Conservation (phyloP, 2,329 filamentous ascomycete genomes). For the Microdochium nivale region DNA sequence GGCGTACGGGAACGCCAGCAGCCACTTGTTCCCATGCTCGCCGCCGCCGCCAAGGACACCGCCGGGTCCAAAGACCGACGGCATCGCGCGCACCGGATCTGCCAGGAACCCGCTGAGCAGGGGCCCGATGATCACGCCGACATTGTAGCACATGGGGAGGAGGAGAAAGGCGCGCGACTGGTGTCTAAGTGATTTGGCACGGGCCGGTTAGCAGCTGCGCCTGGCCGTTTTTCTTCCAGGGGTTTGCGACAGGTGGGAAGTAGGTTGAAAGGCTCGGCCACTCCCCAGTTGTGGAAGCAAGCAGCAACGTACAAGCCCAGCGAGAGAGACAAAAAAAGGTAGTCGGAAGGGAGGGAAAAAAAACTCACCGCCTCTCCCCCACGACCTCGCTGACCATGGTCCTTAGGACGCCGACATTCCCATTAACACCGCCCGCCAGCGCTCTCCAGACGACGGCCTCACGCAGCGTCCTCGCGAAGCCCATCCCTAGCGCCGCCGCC, state of each 20-base stretch:
- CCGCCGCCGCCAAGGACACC: constrained; percentile 28
- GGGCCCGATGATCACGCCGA: constrained; percentile 51
- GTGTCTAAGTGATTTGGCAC: constrained; percentile 20
- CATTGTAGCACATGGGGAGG: constrained; percentile 64
- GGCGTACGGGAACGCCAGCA: constrained; percentile 37
- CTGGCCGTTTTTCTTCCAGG: too few species aligned
- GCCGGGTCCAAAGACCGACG: constrained; percentile 34
- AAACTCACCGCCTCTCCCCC: constrained; percentile 29
- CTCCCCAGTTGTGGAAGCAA: too few species aligned
- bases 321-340: too few species aligned
- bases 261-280: too few species aligned
- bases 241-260: too few species aligned
- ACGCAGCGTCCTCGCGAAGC: constrained; percentile 56
- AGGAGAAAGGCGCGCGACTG: constrained; percentile 33
- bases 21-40: too few species aligned
- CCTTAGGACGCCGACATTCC: constrained; percentile 66
- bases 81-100: constrained; percentile 33
- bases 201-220: not conserved
- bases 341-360: too few species aligned
- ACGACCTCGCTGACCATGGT: constrained; percentile 50
- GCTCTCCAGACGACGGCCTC: constrained; percentile 55
- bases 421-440: constrained; percentile 60
- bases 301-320: too few species aligned
- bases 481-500: constrained; percentile 59
- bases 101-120: constrained; percentile 38